These are phyloP conservation scores for Colletotrichum sp. DNA, from an alignment of 2,329 filamentous ascomycete genomes.

Conservation along the genomic window DNA sequence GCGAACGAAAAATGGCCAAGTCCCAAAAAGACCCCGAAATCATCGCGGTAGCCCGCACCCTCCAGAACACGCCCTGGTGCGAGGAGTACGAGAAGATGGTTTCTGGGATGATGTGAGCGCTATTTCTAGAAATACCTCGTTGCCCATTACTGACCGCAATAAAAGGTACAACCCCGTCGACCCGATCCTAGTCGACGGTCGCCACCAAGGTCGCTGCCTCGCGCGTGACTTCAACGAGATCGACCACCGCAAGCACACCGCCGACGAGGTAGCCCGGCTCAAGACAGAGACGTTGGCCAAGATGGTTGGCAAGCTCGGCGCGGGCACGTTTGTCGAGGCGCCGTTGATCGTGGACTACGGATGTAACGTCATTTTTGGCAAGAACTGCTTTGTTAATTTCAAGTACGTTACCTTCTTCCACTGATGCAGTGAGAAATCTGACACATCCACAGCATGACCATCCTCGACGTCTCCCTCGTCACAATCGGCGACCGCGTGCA, in stretches of 20 bases:
- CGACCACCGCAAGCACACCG: slow-evolving; percentile 55
- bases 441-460: slow-evolving; percentile 34
- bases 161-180: slow-evolving; percentile 50
- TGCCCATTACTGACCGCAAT: not conserved
- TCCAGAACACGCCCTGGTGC: not conserved
- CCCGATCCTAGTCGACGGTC: slow-evolving; percentile 47
- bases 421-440: not conserved
- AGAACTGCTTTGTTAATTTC: slow-evolving; percentile 64
- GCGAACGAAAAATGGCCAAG: no score
- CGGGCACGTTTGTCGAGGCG: slow-evolving; percentile 59
- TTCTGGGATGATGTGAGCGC: slow-evolving; percentile 12
- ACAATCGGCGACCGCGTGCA: slow-evolving; percentile 56
- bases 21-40: not conserved
- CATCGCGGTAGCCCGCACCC: not conserved
- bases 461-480: slow-evolving; percentile 57
- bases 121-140: not conserved
- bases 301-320: slow-evolving; percentile 50
- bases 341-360: slow-evolving; percentile 67
- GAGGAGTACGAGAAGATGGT: slow-evolving; percentile 18
- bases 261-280: slow-evolving; percentile 30
- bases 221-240: slow-evolving; percentile 54
- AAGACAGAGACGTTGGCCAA: slow-evolving; percentile 47
- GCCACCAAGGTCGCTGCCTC: slow-evolving; percentile 52
- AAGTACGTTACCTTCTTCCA: not conserved
- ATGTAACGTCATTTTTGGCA: slow-evolving; percentile 62